phyloP scores from a whole-genome alignment of 768 basidiomycete genomes.

The Trametes meyenii region DNA sequence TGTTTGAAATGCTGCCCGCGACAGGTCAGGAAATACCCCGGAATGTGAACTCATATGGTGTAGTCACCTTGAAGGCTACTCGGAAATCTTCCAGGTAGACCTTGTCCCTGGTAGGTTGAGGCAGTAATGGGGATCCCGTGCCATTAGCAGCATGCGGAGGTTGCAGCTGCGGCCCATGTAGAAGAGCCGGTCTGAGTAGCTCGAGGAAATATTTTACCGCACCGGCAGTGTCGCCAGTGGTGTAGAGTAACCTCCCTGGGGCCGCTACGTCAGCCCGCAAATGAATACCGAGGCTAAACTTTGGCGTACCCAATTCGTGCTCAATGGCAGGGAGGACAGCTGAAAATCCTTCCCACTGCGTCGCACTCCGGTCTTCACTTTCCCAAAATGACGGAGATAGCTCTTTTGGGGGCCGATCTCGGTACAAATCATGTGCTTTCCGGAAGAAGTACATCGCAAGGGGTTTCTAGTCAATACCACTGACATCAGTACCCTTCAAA shows the following conservation, averaged over 20 bases:
- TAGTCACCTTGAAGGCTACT: slow-evolving; percentile 73
- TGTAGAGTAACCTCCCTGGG: slow-evolving; percentile 83
- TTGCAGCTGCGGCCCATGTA: slow-evolving; percentile 17
- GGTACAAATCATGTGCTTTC: slow-evolving; percentile 67
- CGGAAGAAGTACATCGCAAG: slow-evolving; percentile 82
- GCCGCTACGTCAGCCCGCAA: not conserved
- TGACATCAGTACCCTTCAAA: not conserved
- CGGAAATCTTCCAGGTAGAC: slow-evolving; percentile 87
- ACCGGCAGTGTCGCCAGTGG: slow-evolving; percentile 78
- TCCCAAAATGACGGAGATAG: slow-evolving; percentile 85
- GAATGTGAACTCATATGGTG: slow-evolving; percentile 1
- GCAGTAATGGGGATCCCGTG: slow-evolving; percentile 18
- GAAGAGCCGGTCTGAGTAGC: slow-evolving; percentile 52
- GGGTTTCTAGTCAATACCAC: slow-evolving; percentile 60
- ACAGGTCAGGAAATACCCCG: not conserved
- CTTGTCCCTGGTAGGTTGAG: slow-evolving; percentile 49
- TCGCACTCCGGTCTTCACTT: slow-evolving; percentile 55
- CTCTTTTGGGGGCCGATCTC: slow-evolving; percentile 49
- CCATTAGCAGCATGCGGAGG: slow-evolving; percentile 23
- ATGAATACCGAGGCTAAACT: not conserved
- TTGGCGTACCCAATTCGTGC: slow-evolving; percentile 65
- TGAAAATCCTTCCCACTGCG: slow-evolving; percentile 51
- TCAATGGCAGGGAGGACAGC: slow-evolving; percentile 74
- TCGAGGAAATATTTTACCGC: slow-evolving; percentile 81
- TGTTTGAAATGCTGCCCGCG: slow-evolving; percentile 67